Base-by-base conservation (phyloP, 2,329 filamentous ascomycete species). In the Aspergillus nomiae region DNA sequence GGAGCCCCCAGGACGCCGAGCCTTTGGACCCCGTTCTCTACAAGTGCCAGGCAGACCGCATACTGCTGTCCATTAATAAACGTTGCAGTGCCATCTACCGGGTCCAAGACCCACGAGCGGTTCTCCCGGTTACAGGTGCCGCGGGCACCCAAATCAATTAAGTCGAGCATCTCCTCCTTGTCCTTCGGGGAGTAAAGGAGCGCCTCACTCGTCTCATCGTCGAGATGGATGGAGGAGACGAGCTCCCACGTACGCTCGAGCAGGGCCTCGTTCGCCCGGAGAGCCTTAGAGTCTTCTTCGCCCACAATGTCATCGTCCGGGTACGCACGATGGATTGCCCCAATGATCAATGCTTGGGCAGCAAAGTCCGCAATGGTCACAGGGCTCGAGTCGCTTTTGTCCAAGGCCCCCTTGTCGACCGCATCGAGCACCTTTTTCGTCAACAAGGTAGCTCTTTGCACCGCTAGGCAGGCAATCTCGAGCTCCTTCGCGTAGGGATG, bases 321-420 rank as follows among this genome's bases (percentile, higher is more conserved):
- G 67, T 87, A 89, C 54, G 75, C 79, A 32, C 76, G 73, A 69
- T 83, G 85, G 53, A 89, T 76, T 32, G 85, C 82, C 61, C 79
- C 80, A 68, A 88, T 88, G 68, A 90, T 81, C 41, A 89, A 78
- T 11, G 87, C 86, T 73, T 90, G 87, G 2, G 85, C 84, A 46
- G 85, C 87, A 70, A 89, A 89, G 71, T 89, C 87, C 63, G 86
- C 87, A 43, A 87, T 83, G 1, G 87, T 89, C 57, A 90, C 87
- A 28, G 87, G 87, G 0, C 83, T 84, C 56, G 81, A 77, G 72
- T 89, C 87, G 61, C 78, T 79, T 72, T 89, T 89, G 70, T 84
- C 81, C 58, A 87, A 78, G 26, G 80, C 81, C 61, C 79, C 79
- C 67, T 84, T 84, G 65, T 81, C 78, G n/a, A 83, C 78, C 24